These are phyloP conservation scores for Trichomonas vaginalis DNA, from an alignment of 208 protist genomes.

Conservation along the genomic window DNA sequence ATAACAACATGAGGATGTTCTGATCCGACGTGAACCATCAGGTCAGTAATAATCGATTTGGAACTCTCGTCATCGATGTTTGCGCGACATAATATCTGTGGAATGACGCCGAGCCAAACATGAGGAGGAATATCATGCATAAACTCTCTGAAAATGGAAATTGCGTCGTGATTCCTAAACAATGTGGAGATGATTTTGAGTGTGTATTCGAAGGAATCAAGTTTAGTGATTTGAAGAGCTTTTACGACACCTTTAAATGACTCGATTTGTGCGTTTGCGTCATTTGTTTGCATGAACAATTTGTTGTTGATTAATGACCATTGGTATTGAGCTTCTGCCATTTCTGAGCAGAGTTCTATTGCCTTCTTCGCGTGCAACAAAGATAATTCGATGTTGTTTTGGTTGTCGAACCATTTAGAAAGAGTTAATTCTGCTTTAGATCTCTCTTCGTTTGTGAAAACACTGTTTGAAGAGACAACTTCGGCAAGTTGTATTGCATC, in stretches of 20 bases:
- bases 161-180: not conserved
- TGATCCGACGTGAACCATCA: not conserved
- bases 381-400: not conserved
- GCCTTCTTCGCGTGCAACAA: not conserved
- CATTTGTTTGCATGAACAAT: not conserved
- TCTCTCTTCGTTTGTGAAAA: not conserved
- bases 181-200: not conserved
- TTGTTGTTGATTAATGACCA: not conserved
- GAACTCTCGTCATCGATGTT: not conserved
- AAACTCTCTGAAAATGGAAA: not conserved
- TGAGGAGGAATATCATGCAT: not conserved
- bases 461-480: not conserved
- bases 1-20: not conserved
- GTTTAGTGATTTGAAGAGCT: not conserved
- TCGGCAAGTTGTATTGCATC: not conserved
- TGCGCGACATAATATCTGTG: not conserved
- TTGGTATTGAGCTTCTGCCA: not conserved
- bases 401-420: not conserved
- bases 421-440: not conserved
- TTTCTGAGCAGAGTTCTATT: not conserved
- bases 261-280: not conserved
- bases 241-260: not conserved
- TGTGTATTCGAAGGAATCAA: not conserved
- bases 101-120: not conserved
- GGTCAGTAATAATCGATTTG: not conserved